Evolutionary conservation across 1,284 basidiomycete species (phyloP).

Genomic region (Heterobasidion parviporum): DNA sequence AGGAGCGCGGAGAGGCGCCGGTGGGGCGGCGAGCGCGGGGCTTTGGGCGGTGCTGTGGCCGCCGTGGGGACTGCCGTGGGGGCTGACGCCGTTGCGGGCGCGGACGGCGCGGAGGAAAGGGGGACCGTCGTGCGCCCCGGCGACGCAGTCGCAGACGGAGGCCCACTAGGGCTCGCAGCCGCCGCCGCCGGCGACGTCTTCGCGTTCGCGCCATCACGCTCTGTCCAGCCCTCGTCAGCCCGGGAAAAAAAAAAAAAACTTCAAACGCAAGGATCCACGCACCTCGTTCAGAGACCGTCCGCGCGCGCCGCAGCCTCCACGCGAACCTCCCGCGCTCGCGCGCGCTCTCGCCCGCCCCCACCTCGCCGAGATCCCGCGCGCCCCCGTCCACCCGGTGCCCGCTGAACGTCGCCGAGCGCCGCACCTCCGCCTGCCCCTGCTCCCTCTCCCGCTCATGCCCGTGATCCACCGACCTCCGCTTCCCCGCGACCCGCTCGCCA

Average conservation of each 20-base stretch:
- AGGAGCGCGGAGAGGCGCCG: not conserved
- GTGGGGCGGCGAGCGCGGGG: not conserved
- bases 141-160: no score
- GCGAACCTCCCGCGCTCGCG: constrained; percentile 5
- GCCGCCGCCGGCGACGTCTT: not conserved
- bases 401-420: not conserved
- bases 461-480: no score
- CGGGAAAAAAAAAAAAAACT: no score
- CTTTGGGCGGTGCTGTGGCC: not conserved
- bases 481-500: not conserved
- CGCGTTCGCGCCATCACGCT: not conserved
- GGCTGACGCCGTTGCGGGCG: no score
- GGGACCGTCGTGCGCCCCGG: no score
- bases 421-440: no score
- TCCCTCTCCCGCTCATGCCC: no score
- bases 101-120: no score
- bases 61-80: not conserved
- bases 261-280: no score
- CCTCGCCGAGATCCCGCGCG: not conserved
- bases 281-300: not conserved
- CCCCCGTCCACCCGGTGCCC: not conserved
- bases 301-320: not conserved
- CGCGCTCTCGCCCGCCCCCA: not conserved
- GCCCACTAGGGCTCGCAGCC: no score
- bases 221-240: not conserved